Base-by-base conservation (phyloP, 345 rosid genomes). In the Crucihimalaya himalaica region DNA sequence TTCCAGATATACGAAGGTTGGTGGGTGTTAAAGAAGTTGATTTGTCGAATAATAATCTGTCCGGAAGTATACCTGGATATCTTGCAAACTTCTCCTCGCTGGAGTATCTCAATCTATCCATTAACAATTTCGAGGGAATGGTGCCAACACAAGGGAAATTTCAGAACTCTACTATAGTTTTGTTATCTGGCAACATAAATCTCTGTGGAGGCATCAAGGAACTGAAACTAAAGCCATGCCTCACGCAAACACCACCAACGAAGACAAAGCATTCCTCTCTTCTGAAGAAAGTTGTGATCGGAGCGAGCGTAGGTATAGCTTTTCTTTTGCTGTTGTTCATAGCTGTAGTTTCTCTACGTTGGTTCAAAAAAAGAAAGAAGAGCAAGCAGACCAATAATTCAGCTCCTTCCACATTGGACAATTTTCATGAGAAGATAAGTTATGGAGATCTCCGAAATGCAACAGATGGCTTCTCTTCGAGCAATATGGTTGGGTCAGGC, bases 121-220 rank as follows among this genome's bases (percentile, higher is more conserved):
- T 60, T 2, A 80, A 75, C 37, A 20, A 71, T 6, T 55, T 80
- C 0, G 71, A 80, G 0, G 80, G 80, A 2, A 28, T 0, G 8
- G 28, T 76, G 9, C 75, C 80, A 31, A 13, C 0, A 0, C 5
- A 48, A 55, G 69, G 83, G 51, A 34, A 11, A 31, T 80, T 80
- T 8, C 8, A 29, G 3, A 76, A 80, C 18, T 6, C 39, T 3
- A 56, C 39, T 21, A 27, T 15, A 13, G 45, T n/a, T 15, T 71
- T 28, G 0, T 0, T 80, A 10, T 27, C 1, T 5, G 74, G 80
- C n/a, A 71, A 75, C 21, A 42, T 8, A 1, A 4, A 71, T 5
- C 54, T 65, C 0, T 74, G 82, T 40, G 73, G 79, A 31, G 76
- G 77, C n/a, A 59, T 51, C 0, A 20, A 8, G 16, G 52, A 8